Percentiles rank a stretch among this genome's conserved stretches.
phyloP scores from a whole-genome alignment of 2,329 filamentous ascomycete species.

The Phyllosticta paracitricarpa region DNA sequence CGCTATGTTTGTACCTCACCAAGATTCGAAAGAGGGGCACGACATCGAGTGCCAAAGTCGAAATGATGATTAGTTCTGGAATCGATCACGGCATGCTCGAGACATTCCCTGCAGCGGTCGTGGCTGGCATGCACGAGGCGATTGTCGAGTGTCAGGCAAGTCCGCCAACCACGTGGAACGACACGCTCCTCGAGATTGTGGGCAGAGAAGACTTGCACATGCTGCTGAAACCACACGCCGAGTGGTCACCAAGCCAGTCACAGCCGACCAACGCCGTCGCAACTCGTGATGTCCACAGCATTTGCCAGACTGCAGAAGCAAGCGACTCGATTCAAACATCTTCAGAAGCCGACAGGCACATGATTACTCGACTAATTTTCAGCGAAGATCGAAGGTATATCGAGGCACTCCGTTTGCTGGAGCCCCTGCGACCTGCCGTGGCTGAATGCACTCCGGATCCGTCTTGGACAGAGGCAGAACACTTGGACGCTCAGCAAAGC shows the following conservation, averaged over 20 bases:
- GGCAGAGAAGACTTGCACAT: conserved; percentile 72
- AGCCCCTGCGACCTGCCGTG: conserved; percentile 68
- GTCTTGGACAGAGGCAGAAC: conserved; percentile 73
- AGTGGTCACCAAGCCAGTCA: conserved; percentile 20
- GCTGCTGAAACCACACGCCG: conserved; percentile 44
- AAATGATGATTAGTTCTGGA: conserved; percentile 61
- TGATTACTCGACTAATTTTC: conserved; percentile 78
- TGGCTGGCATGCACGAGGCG: conserved; percentile 69
- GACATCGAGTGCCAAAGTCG: conserved; percentile 54
- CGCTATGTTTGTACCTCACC: conserved; percentile 58
- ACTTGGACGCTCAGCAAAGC: conserved; percentile 86
- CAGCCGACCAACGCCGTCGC: conserved; percentile 8
- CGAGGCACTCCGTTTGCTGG: conserved; percentile 77
- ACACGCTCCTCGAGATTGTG: conserved; percentile 61
- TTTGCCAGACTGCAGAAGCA: conserved; percentile 59
- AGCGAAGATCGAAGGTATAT: conserved; percentile 81
- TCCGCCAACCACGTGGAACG: conserved; percentile 68
- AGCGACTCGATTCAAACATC: conserved; percentile 62
- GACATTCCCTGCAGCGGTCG: conserved; percentile 75
- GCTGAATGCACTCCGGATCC: conserved; percentile 68
- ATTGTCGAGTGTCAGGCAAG: conserved; percentile 76
- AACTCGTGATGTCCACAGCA: conserved; percentile 60
- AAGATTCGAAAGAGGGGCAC: conserved; percentile 23
- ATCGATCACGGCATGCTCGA: conserved; percentile 61
- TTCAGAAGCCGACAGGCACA: conserved; percentile 71